phyloP scores from a whole-genome alignment of 441 rosid genomes.

The Cnidoscolus chayamansa region DNA sequence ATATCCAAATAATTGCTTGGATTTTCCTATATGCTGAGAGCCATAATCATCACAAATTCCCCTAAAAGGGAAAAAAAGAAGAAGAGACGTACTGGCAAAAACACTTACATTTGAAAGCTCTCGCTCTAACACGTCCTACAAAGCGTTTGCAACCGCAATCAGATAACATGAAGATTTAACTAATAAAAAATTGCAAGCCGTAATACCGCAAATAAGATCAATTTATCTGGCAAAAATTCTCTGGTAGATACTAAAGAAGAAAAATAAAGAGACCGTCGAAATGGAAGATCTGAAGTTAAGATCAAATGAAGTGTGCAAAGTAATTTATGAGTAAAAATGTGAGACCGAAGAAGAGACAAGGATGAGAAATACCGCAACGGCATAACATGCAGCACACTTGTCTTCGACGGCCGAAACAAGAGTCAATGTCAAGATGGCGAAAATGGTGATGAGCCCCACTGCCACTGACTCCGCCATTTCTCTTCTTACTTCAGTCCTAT shows the following conservation, averaged over 20 bases:
- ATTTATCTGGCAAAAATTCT: no score
- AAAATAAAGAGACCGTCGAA: background rate
- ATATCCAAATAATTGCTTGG: conserved; percentile 92
- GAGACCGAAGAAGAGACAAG: background rate
- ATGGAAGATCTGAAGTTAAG: conserved; percentile 3
- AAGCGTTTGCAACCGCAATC: conserved; percentile 20
- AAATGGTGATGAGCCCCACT: conserved; percentile 30
- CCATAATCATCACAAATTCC: background rate
- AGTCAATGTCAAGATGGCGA: conserved; percentile 34
- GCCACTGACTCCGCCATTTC: conserved; percentile 36
- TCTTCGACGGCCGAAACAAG: conserved; percentile 49
- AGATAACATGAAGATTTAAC: background rate
- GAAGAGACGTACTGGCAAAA: background rate
- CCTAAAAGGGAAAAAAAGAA: background rate
- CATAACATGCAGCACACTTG: conserved; percentile 81
- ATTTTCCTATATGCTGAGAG: conserved; percentile 49
- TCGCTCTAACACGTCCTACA: conserved; percentile 74
- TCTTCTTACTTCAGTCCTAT: background rate
- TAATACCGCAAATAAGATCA: background rate
- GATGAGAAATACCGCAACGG: conserved; percentile 63
- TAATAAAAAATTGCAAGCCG: background rate
- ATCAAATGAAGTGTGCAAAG: background rate
- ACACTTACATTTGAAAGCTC: conserved; percentile 67
- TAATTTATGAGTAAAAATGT: background rate
- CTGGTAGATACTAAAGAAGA: no score